A percentile compares a stretch with the other conserved stretches of the same genome.
phyloP scores from a whole-genome alignment of 2,329 filamentous ascomycete species.

The Knoxdaviesia capensis region DNA sequence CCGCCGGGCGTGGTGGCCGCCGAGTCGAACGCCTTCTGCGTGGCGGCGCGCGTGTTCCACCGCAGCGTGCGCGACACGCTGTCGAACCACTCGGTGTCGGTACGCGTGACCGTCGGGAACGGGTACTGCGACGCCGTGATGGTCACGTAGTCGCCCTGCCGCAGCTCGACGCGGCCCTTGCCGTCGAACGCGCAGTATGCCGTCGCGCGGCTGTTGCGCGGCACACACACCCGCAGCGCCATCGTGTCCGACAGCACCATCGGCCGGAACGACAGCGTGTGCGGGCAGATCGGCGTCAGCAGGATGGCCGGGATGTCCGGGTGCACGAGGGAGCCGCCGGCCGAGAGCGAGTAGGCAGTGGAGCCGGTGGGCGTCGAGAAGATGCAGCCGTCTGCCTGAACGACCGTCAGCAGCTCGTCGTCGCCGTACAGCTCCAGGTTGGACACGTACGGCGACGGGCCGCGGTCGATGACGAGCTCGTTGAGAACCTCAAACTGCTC shows the following conservation, averaged over 20 bases:
- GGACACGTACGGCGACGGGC: constrained; percentile 89
- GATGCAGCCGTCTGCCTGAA: constrained; percentile 94
- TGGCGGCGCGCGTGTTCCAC: constrained; percentile 86
- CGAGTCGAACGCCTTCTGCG: constrained; percentile 76
- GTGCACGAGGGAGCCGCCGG: constrained; percentile 86
- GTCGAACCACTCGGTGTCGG: constrained; percentile 88
- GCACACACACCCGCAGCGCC: constrained; percentile 74
- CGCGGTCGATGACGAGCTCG: constrained; percentile 93
- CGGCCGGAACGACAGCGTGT: constrained; percentile 88
- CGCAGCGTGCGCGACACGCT: constrained; percentile 78
- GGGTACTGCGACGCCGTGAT: constrained; percentile 92
- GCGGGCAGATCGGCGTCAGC: constrained; percentile 90
- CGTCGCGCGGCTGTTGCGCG: constrained; percentile 66
- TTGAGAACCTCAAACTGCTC: constrained; percentile 98
- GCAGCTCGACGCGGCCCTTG: constrained; percentile 84
- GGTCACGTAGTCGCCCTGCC: constrained; percentile 85
- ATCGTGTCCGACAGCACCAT: constrained; percentile 96
- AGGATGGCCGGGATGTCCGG: constrained; percentile 94
- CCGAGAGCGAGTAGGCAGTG: constrained; percentile 90
- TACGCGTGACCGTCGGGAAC: constrained; percentile 86
- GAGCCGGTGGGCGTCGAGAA: constrained; percentile 90
- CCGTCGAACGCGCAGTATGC: constrained; percentile 97
- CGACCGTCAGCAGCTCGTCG: constrained; percentile 81
- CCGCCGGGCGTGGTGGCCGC: constrained; percentile 5
- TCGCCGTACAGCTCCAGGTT: constrained; percentile 94